These are phyloP conservation scores for Clavispora phyllophila DNA, from an alignment of 805 yeast genomes.

Conservation along the genomic window DNA sequence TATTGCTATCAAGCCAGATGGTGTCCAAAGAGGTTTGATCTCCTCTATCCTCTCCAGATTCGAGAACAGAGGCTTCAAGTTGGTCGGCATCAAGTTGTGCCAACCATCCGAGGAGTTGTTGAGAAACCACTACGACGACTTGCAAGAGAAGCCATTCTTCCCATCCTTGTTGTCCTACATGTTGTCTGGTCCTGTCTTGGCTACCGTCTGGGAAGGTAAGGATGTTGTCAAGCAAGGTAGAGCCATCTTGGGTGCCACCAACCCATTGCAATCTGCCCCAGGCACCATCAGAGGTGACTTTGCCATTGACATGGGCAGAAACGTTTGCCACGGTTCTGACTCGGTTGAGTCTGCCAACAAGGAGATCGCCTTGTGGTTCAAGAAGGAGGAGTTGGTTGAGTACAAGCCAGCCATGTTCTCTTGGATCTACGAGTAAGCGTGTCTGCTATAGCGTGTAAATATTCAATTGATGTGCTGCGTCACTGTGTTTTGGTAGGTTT, in stretches of 20 bases:
- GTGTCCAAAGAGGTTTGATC: conserved; percentile 98
- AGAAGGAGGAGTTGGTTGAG: conserved; percentile 89
- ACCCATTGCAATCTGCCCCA: conserved; percentile 95
- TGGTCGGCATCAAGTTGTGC: conserved; percentile 90
- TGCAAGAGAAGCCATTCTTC: conserved; percentile 95
- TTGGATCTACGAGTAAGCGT: conserved; percentile 88
- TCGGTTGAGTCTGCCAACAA: conserved; percentile 95
- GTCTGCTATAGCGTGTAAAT: background rate
- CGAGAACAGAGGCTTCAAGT: conserved; percentile 96
- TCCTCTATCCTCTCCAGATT: conserved; percentile 87
- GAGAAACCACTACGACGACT: conserved; percentile 93
- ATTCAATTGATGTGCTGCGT: background rate
- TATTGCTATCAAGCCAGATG: conserved; percentile 97
- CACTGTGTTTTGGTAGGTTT: no score
- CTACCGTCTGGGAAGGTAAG: conserved; percentile 99
- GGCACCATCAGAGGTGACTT: conserved; percentile 99
- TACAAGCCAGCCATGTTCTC: conserved; percentile 81
- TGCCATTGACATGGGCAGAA: conserved; percentile 98
- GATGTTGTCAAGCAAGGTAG: conserved; percentile 99
- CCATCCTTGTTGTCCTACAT: conserved; percentile 94
- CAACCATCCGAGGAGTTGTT: conserved; percentile 82
- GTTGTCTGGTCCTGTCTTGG: conserved; percentile 97
- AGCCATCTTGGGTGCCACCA: conserved; percentile 96
- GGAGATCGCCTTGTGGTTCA: conserved; percentile 97
- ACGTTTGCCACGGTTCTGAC: conserved; percentile 99